Base-by-base conservation (phyloP, 768 basidiomycete species). In the Mycena alexandri region DNA sequence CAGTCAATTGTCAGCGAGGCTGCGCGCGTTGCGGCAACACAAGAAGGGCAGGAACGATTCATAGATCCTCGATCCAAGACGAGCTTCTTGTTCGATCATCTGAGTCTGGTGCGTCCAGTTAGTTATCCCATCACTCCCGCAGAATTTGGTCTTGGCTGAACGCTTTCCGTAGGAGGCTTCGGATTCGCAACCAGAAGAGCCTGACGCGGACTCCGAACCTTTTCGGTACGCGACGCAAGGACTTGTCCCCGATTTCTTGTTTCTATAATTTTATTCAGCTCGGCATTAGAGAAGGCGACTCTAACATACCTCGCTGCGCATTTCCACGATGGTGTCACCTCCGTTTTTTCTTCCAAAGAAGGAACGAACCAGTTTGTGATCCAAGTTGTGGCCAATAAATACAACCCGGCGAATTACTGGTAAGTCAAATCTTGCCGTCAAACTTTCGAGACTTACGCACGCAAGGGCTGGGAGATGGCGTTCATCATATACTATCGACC, bases 381-480 rank as follows among this genome's bases (percentile, higher is more conserved):
- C 47, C 93, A 96, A 75, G 81, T 98, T 61, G 96, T 97, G n/a
- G 92, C 94, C 21, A 97, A 98, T 78, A 95, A 96, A 76, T 98
- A 98, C 80, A 98, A 97, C 75, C 93, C 94, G 0, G 79, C 87
- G 22, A 98, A 98, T 78, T 98, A 87, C 80, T 99, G 97, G 97
- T 96, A 56, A 66, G 61, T 79, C 71, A 42, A 33, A 60, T 46
- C 13, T 9, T 42, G 59, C 34, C 17, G 24, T n/a, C 54, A 47
- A 21, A 63, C 33, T 47, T 56, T 57, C 46, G 41, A 51, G 41
- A 21, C 44, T 53, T 51, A 65, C 21, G 44, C 65, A 36, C 17
- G 51, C 61, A 63, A 97, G 96, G 96, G 92, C 96, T 33, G 97
- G 97, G 38, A 85, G 96, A 76, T 99, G 97, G 97, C 88, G 96